Conservation (phyloP, 306 rosid species). For the Senna siamea region DNA sequence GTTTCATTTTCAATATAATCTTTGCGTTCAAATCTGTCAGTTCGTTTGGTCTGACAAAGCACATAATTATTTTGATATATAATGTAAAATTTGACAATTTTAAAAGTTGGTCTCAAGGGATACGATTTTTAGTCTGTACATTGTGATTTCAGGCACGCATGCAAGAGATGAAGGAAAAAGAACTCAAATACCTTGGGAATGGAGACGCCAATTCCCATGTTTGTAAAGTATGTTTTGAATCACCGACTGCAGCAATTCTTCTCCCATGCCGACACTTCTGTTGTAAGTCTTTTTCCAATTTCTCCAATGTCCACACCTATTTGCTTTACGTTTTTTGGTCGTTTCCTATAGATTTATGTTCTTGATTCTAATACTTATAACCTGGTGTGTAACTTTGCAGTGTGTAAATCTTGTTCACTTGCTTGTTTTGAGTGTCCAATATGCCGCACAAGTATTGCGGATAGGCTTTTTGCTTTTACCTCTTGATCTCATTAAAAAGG, state of each 20-base stretch:
- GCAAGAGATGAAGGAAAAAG: constrained; percentile 97
- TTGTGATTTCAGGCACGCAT: constrained; percentile 77
- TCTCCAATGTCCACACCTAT: background rate
- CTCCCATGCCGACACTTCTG: constrained; percentile 98
- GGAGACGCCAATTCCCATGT: constrained; percentile 90
- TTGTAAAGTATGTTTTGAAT: constrained; percentile 96
- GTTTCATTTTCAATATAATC: constrained; percentile 4
- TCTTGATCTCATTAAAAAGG: constrained; percentile 61
- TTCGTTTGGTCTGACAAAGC: constrained; percentile 4
- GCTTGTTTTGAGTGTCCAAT: constrained; percentile 98
- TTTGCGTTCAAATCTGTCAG: constrained; percentile 23
- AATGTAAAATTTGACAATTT: background rate
- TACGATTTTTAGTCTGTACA: constrained; percentile 4
- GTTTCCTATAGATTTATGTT: constrained; percentile 20
- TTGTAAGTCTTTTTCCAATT: constrained; percentile 58
- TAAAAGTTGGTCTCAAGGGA: constrained; percentile 12
- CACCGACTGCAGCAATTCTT: constrained; percentile 96
- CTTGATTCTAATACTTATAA: constrained; percentile 27
- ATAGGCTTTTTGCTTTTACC: constrained; percentile 96
- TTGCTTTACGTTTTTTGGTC: background rate
- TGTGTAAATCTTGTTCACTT: constrained; percentile 95
- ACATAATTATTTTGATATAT: constrained; percentile 11
- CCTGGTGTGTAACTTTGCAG: constrained; percentile 44
- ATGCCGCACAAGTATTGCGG: constrained; percentile 92
- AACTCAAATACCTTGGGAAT: constrained; percentile 71